A percentile compares a stretch with the other conserved stretches of the same genome.
Conservation (phyloP, 139 green algal genomes). For the Dunaliella primolecta region DNA sequence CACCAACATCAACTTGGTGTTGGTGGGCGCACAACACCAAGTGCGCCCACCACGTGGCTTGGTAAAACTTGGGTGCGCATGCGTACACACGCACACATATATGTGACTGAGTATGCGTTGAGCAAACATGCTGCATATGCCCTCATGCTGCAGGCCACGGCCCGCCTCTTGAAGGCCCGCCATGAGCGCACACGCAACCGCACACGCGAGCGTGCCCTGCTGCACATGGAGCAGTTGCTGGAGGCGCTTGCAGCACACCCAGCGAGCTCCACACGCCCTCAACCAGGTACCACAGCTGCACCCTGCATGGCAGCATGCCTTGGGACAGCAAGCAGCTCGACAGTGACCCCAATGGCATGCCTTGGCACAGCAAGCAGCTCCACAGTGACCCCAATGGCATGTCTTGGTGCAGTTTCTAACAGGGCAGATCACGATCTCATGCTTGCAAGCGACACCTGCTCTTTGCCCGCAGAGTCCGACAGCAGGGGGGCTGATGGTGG, state of each 20-base stretch:
- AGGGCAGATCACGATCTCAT: too few species aligned
- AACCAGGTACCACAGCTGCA: conserved; percentile 1
- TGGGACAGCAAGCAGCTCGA: neutral
- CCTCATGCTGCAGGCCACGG: conserved; percentile 13
- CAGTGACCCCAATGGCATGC: neutral
- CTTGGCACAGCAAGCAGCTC: neutral
- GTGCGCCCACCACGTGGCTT: too few species aligned
- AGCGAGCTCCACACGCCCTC: neutral
- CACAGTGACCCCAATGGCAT: neutral
- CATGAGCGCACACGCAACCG: conserved; percentile 71
- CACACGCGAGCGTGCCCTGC: conserved; percentile 74
- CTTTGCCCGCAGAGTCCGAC: too few species aligned
- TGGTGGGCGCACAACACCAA: too few species aligned
- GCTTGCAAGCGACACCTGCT: too few species aligned
- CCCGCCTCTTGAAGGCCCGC: conserved; percentile 30
- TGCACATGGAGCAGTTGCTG: conserved; percentile 66
- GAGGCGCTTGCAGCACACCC: conserved; percentile 23
- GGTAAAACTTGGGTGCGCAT: too few species aligned
- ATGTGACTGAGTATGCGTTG: too few species aligned
- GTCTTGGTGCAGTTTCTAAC: neutral
- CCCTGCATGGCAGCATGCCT: neutral
- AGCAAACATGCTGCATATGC: too few species aligned
- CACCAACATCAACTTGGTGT: too few species aligned
- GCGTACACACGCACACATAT: too few species aligned
- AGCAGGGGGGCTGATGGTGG: neutral